These are phyloP conservation scores for Aechmea fasciata DNA, from an alignment of 176 grass and related monocot species.

Conservation along the genomic window DNA sequence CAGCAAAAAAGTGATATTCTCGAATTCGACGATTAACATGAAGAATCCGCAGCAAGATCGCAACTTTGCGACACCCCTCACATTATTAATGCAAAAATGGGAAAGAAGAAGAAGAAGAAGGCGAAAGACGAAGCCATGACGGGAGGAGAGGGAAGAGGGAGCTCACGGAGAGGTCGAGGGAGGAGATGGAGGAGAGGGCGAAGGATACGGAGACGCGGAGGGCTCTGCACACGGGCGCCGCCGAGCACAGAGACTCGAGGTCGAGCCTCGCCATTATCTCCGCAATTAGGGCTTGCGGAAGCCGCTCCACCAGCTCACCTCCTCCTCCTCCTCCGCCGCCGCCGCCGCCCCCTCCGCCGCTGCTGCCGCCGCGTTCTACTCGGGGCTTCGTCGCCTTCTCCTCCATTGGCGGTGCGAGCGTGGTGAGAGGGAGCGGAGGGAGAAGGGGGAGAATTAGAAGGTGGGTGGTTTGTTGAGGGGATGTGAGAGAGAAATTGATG, in stretches of 20 bases:
- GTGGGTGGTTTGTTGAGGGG: no score
- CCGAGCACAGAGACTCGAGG: constrained; percentile 64
- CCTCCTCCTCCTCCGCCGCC: not conserved
- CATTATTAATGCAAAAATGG: no score
- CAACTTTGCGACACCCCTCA: not conserved
- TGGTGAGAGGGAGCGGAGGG: no score
- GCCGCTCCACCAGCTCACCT: constrained; percentile 31
- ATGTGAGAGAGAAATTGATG: no score
- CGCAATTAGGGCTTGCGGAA: constrained; percentile 59
- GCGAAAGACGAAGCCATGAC: not conserved
- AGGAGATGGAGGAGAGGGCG: constrained; percentile 21
- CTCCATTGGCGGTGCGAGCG: not conserved
- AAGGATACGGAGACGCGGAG: constrained; percentile 32
- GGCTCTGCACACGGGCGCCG: constrained; percentile 65
- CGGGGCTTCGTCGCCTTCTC: not conserved
- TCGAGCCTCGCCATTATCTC: constrained; percentile 62
- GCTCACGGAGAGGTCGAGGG: constrained; percentile 42
- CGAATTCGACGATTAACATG: not conserved
- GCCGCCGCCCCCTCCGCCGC: constrained; percentile 4
- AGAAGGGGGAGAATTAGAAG: no score
- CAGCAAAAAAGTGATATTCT: no score
- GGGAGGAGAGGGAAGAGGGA: no score
- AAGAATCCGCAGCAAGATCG: not conserved
- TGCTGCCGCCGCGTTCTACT: not conserved
- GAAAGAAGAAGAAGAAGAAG: not conserved